Conservation (phyloP, 2,329 filamentous ascomycete species). For the Arthroderma uncinatum region DNA sequence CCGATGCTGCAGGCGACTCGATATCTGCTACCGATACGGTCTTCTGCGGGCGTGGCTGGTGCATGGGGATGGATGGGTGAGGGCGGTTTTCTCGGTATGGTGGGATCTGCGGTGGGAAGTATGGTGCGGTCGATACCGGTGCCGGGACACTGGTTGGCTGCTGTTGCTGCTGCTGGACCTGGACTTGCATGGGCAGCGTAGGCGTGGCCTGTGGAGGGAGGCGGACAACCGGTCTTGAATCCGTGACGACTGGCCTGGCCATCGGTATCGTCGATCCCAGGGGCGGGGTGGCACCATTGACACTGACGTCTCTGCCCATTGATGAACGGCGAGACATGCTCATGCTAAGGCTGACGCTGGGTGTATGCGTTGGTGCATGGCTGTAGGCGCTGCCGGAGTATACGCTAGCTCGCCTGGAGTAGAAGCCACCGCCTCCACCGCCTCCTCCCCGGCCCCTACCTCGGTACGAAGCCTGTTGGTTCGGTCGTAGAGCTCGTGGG, state of each 20-base stretch:
- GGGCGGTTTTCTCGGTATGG: constrained; percentile 50
- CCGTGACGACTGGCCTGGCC: neutral
- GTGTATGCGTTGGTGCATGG: constrained; percentile 37
- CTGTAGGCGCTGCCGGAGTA: constrained; percentile 67
- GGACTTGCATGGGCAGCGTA: no score
- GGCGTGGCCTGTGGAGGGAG: constrained; percentile 49
- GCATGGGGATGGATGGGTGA: constrained; percentile 56
- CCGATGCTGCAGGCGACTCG: constrained; percentile 62
- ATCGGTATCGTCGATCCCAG: constrained; percentile 56
- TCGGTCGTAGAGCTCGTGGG: constrained; percentile 80
- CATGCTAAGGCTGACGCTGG: constrained; percentile 47
- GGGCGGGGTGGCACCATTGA: constrained; percentile 69
- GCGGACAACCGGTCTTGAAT: constrained; percentile 62
- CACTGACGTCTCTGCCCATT: constrained; percentile 52
- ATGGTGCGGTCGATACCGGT: constrained; percentile 21
- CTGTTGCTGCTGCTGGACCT: neutral
- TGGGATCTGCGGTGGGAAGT: constrained; percentile 46
- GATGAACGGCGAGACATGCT: constrained; percentile 85
- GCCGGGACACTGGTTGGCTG: neutral
- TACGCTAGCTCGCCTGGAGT: constrained; percentile 66
- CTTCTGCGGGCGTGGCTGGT: constrained; percentile 92
- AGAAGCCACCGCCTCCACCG: constrained; percentile 42
- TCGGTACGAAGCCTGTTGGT: constrained; percentile 64
- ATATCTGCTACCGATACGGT: constrained; percentile 86
- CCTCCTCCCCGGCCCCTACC: constrained; percentile 53